These are phyloP conservation scores for Boechera stricta DNA, from an alignment of 345 rosid genomes.

Conservation along the genomic window DNA sequence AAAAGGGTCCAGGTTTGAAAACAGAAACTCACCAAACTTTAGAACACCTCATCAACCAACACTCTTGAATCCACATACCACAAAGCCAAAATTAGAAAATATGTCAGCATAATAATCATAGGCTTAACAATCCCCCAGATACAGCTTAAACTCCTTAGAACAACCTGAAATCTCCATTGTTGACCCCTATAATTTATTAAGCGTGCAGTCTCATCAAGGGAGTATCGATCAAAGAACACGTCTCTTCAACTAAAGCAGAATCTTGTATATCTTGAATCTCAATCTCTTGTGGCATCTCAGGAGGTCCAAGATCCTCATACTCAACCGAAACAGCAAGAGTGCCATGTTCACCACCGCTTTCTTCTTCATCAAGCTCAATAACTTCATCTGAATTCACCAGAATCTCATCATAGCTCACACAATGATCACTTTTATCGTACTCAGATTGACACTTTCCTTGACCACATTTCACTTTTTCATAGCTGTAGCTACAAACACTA, in stretches of 20 bases:
- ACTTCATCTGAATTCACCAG: conserved; percentile 44
- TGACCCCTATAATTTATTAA: no score
- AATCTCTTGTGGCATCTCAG: conserved; percentile 31
- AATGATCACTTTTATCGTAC: conserved; percentile 36
- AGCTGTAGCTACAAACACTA: background rate
- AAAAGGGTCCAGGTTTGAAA: no score
- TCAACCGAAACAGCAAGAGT: conserved; percentile 12
- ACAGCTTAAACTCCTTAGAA: no score
- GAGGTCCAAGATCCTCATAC: conserved; percentile 22
- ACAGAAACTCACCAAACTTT: no score
- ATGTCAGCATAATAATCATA: no score
- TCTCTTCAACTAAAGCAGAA: conserved; percentile 2
- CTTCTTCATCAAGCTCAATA: conserved; percentile 44
- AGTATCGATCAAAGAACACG: background rate
- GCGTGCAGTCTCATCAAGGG: no score
- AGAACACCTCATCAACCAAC: no score
- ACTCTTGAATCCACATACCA: no score
- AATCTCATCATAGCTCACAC: conserved; percentile 55
- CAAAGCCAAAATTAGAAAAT: no score
- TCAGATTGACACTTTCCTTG: conserved; percentile 40
- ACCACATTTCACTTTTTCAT: conserved; percentile 30
- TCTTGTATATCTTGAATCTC: conserved; percentile 47
- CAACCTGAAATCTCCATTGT: no score
- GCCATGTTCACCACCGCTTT: conserved; percentile 5
- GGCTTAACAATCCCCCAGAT: no score